Evolutionary conservation across 192 early-diverging fungal genomes (phyloP), one percentile per base, ranked within the genome.

Genomic region (Geranomyces michiganensis): DNA sequence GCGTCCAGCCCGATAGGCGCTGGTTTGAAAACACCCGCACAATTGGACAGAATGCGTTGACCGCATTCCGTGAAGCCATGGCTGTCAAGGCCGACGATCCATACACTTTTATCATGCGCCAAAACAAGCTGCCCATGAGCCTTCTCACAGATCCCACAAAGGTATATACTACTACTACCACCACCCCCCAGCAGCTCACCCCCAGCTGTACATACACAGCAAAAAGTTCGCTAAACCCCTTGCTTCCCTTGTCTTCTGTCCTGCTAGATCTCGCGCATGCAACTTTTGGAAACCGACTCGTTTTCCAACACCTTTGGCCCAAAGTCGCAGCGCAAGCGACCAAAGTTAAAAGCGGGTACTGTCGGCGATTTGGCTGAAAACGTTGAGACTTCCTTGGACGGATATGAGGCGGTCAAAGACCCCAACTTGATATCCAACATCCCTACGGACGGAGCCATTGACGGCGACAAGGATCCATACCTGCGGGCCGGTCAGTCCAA

Each of bases 1-100:
- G 95, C 70, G 91, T 99, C 12, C 92, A 92, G 68, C 92, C 96
- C 56, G 94, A 99, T 82, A 86, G 97, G 80, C 90, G 92, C 70
- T 99, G 96, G 96, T 99, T 97, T 73, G 94, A 91, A 68, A 99
- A 99, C 82, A 99, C 97, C 19, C 85, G 97, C 32, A 95, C 96
- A 19, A 95, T 99, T 71, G 94, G 94, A 0, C 94, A 96, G 74
- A 93, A 97, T 77, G 91, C 92, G 70, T 87, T 99, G 59, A 91
- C 92, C 70, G 87, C 85, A 74, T 99, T 99, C 79, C 91, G 96
- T 46, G 92, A 94, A 75, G 92, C 93, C 68, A 89, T 99, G 82
- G 82, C 87, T 26, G 79, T 87, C 59, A 92, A 91, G 78, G 84
- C 90, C 49, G 90, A 96, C 78, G 96, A 99, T 72, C 96, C 97